A percentile compares a stretch with the other conserved stretches of the same genome.
These are phyloP conservation scores for Claviceps sp. DNA, from an alignment of 2,329 filamentous ascomycete genomes.

Conservation along the genomic window DNA sequence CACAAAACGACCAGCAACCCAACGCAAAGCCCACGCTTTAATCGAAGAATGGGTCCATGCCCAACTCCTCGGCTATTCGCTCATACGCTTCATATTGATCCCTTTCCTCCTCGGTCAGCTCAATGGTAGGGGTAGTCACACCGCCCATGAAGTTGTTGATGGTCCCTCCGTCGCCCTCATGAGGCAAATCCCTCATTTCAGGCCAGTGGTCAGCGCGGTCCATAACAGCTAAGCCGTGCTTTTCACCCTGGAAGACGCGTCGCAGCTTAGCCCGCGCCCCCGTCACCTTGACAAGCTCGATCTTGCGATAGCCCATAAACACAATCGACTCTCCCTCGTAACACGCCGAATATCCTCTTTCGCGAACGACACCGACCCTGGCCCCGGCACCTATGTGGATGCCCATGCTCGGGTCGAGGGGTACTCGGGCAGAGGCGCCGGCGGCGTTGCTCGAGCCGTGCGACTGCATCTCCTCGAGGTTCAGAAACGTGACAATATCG, in stretches of 20 bases:
- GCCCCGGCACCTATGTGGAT: slow-evolving; percentile 10
- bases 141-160: slow-evolving; percentile 10
- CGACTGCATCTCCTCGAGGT: slow-evolving; percentile 12
- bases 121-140: background rate
- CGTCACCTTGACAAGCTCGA: slow-evolving; percentile 15
- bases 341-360: slow-evolving; percentile 11
- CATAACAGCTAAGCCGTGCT: slow-evolving; percentile 13
- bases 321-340: slow-evolving; percentile 17
- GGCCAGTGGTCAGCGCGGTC: slow-evolving; percentile 16
- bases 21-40: background rate
- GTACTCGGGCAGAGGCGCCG: slow-evolving; percentile 8
- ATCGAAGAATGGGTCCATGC: slow-evolving; percentile 6
- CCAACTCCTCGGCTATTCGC: slow-evolving; percentile 8
- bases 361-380: slow-evolving; percentile 9
- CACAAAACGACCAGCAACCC: background rate
- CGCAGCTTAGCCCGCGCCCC: slow-evolving; percentile 14
- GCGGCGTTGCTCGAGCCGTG: slow-evolving; percentile 6
- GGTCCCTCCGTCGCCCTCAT: slow-evolving; percentile 12
- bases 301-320: slow-evolving; percentile 15
- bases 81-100: slow-evolving; percentile 4
- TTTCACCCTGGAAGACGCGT: slow-evolving; percentile 33
- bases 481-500: slow-evolving; percentile 15
- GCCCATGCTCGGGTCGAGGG: slow-evolving; percentile 10
- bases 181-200: slow-evolving; percentile 13
- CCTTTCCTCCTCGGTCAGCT: slow-evolving; percentile 4